Evolutionary conservation across 208 protist genomes (phyloP).

Genomic region (Leishmania tropica): DNA sequence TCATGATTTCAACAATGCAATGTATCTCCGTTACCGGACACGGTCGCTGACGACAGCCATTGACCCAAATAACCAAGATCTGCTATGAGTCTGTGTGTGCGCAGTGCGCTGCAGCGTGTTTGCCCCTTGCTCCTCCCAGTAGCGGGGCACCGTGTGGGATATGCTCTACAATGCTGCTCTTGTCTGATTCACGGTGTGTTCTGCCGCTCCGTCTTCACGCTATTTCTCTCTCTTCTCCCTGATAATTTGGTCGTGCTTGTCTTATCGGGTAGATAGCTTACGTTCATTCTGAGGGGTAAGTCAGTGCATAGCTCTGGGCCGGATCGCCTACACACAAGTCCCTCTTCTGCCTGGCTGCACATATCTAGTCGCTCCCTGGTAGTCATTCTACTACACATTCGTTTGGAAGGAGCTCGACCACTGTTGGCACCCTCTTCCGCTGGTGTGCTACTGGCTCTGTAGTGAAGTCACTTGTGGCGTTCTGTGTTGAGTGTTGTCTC

Average conservation of each 20-base stretch:
- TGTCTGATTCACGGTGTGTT: not conserved
- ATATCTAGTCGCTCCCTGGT: not conserved
- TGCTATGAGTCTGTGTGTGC: constrained; percentile 51
- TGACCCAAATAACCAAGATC: constrained; percentile 78
- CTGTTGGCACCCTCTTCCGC: not conserved
- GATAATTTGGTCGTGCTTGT: not conserved
- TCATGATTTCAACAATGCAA: constrained; percentile 19
- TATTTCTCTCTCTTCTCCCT: not conserved
- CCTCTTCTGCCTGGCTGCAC: no score
- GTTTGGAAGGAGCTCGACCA: not conserved
- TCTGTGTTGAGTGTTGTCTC: not conserved
- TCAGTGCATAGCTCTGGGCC: not conserved
- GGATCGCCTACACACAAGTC: not conserved
- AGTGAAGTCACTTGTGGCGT: not conserved
- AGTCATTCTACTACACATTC: not conserved
- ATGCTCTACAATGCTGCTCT: not conserved
- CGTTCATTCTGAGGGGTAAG: not conserved
- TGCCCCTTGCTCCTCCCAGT: no score
- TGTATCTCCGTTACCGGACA: constrained; percentile 55
- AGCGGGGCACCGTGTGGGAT: not conserved
- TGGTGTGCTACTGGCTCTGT: not conserved
- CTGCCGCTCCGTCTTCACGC: not conserved
- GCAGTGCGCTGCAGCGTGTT: not conserved
- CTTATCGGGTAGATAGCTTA: not conserved
- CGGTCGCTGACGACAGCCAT: constrained; percentile 64